Evolutionary conservation across 2,329 filamentous ascomycete species (phyloP), one percentile per base, ranked within the genome.

Genomic region (Fusarium clavum): DNA sequence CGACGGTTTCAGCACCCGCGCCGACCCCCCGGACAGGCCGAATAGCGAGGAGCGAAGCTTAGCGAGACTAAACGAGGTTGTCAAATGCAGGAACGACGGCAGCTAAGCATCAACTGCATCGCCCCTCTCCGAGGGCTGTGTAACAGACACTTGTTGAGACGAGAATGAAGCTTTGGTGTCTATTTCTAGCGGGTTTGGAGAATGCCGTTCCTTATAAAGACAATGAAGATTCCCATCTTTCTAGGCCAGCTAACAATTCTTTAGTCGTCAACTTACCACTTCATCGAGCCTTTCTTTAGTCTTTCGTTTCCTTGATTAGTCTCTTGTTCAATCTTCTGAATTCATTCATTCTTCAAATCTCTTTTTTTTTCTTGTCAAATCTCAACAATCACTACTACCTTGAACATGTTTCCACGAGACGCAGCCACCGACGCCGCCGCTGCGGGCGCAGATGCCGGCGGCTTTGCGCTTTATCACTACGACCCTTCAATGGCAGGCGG

Each of bases 1-100:
- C 18, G 14, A 40, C 11, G 38, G n/a, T 7, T 6, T 22, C 4
- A 9, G 32, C 32, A 38, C 34, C 18, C 6, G 18, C 18, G 6
- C 10, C 12, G 18, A 8, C 14, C 20, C 16, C 16, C 3, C 11
- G 8, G 22, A 2, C 11, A 24, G 24, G 11, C 45, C 24, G 14
- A 11, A 6, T 0, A 1, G 8, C 1, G 12, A 5, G 6, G 34
- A 63, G 32, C 60, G 47, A 62, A 16, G 22, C 45, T 62, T 22
- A 56, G 20, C 61, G 61, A 63, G 24, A 14, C 13, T 63, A 43
- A 63, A 63, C 60, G 60, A 63, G 22, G 22, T 3, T n/a, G 13
- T 14, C 18, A 4, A 9, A 27, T 8, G 22, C 18, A 40, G 48
- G 48, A n/a, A 32, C n/a, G 11, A 20, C 9, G 4, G 7, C 0